phyloP scores from a whole-genome alignment of 306 rosid species.

The Trichosanthes cucumerina region DNA sequence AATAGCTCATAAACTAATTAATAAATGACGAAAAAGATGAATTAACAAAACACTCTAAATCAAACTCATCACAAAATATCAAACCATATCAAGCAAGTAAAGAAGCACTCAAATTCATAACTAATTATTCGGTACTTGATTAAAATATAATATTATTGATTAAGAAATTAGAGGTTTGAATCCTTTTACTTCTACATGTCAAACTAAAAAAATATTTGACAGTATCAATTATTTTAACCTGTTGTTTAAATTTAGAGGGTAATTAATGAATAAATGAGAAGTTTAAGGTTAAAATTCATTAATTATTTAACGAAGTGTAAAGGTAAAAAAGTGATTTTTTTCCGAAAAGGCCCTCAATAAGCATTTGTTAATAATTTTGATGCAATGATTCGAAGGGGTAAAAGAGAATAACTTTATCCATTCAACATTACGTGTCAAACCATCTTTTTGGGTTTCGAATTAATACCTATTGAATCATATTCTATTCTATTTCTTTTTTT shows the following conservation, averaged over 20 bases:
- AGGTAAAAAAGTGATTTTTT: neutral
- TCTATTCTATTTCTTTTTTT: neutral
- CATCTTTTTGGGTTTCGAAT: neutral
- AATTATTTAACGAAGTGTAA: neutral
- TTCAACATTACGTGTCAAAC: neutral
- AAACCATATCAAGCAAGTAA: too few relatives aligned
- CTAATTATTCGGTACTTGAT: too few relatives aligned
- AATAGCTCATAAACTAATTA: neutral
- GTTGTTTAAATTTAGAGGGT: neutral
- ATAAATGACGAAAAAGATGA: too few relatives aligned
- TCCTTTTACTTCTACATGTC: too few relatives aligned
- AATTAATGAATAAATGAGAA: neutral
- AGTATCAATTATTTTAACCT: too few relatives aligned
- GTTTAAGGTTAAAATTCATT: neutral
- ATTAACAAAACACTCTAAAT: too few relatives aligned
- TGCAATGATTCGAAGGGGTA: neutral
- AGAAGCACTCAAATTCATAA: too few relatives aligned
- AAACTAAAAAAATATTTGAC: too few relatives aligned
- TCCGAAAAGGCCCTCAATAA: neutral
- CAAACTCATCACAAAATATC: too few relatives aligned
- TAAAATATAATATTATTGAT: too few relatives aligned
- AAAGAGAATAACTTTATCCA: conserved; percentile 5
- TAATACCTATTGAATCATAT: conserved; percentile 6
- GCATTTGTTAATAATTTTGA: neutral
- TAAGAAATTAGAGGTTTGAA: too few relatives aligned